These are phyloP conservation scores for Xerocomus nothofagi DNA, from an alignment of 1,284 basidiomycete species.

Conservation along the genomic window DNA sequence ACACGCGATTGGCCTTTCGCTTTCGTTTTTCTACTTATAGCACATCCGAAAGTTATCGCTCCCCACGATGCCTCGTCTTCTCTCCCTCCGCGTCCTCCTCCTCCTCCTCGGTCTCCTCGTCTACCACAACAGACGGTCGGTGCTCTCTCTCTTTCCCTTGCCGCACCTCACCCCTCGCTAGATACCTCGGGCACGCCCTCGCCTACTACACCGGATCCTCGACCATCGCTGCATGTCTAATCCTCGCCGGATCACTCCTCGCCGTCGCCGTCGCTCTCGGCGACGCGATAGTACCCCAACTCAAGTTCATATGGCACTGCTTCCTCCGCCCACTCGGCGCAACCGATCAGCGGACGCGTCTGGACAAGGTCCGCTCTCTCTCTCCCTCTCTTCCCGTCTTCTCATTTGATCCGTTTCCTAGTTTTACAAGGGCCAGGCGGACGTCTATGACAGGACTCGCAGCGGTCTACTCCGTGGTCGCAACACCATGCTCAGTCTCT, in stretches of 20 bases:
- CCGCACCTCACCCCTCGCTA: constrained; percentile 5
- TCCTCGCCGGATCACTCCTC: constrained; percentile 27
- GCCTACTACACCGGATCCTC: constrained; percentile 34
- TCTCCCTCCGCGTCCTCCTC: constrained; percentile 20
- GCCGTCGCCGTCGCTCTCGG: constrained; percentile 24
- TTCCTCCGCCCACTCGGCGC: constrained; percentile 43
- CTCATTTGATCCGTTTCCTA: constrained; percentile 17
- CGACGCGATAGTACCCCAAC: constrained; percentile 37
- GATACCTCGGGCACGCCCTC: constrained; percentile 20
- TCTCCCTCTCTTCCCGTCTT: neutral
- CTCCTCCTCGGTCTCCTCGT: constrained; percentile 20
- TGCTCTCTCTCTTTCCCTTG: too few species aligned
- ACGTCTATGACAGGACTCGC: constrained; percentile 69
- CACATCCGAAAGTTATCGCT: too few species aligned
- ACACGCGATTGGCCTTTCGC: constrained; percentile 21
- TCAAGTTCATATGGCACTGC: constrained; percentile 50
- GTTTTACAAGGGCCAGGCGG: constrained; percentile 72
- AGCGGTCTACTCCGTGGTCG: constrained; percentile 63
- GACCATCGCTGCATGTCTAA: constrained; percentile 27
- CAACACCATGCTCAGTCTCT: constrained; percentile 68
- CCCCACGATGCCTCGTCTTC: constrained; percentile 3
- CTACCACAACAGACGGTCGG: constrained; percentile 23
- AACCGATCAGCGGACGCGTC: constrained; percentile 42
- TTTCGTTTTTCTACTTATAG: constrained; percentile 4
- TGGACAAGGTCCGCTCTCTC: constrained; percentile 40